Percentiles rank a stretch among this genome's conserved stretches.
Evolutionary conservation across 164 flowering plant species (phyloP).

Genomic region (Vitis vinifera): ASM3070453v1 NC_081812.1:22682001-22682500

Average conservation of each 20-base stretch:
- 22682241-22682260: conserved; percentile 28
- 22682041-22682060: neutral
- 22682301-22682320: conserved; percentile 61
- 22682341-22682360: conserved; percentile 76
- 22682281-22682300: conserved; percentile 70
- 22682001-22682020: conserved; percentile 43
- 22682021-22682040: conserved; percentile 52
- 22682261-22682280: conserved; percentile 58
- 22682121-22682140: neutral
- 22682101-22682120: neutral
- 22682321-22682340: conserved; percentile 63
- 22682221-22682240: neutral
- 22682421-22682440: no score
- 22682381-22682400: neutral
- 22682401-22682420: neutral
- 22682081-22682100: neutral
- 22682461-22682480: no score
- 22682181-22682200: neutral
- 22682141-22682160: no score
- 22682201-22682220: neutral
- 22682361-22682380: neutral
- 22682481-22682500: neutral
- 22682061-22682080: conserved; percentile 10
- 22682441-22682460: no score
- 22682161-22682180: no score